phyloP scores from a whole-genome alignment of 768 basidiomycete species.

The Ramaria sp. region DNA sequence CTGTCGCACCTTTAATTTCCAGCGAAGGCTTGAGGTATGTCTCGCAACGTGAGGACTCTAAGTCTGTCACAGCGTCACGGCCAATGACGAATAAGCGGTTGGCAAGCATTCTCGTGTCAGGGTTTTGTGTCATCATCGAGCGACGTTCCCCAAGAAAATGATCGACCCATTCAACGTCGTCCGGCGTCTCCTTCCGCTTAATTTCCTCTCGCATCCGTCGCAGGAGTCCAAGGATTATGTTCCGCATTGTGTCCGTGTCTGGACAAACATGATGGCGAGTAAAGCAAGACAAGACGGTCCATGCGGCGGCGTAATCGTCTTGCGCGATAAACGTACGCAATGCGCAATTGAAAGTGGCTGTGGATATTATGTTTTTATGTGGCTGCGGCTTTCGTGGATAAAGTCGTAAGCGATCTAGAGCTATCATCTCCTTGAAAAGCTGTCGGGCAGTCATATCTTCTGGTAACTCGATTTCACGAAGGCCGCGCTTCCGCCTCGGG shows the following conservation, averaged over 20 bases:
- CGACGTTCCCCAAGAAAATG: not conserved
- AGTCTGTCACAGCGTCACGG: not conserved
- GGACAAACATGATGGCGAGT: constrained; percentile 1
- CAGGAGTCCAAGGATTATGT: not conserved
- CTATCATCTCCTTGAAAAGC: constrained; percentile 2
- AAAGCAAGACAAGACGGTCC: constrained; percentile 4
- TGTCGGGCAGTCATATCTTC: not conserved
- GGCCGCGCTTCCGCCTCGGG: not conserved
- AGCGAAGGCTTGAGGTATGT: constrained; percentile 1
- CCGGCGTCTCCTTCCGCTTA: not conserved
- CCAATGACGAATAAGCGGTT: constrained; percentile 1
- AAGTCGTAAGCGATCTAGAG: not conserved
- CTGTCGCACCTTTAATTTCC: not conserved
- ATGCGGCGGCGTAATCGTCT: constrained; percentile 8
- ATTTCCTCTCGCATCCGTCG: constrained; percentile 1
- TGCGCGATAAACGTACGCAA: not conserved
- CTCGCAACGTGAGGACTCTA: not conserved
- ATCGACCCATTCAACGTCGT: not conserved
- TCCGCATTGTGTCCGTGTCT: not conserved
- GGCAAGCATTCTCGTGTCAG: not conserved
- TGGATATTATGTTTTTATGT: constrained; percentile 3
- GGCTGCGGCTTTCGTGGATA: not conserved
- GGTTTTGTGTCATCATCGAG: not conserved
- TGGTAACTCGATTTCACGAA: not conserved
- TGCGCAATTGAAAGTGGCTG: constrained; percentile 5